A percentile compares a stretch with the other conserved stretches of the same genome.
Conservation (phyloP, 2,329 filamentous ascomycete species). For the Neocatenulostroma microsporum region DNA sequence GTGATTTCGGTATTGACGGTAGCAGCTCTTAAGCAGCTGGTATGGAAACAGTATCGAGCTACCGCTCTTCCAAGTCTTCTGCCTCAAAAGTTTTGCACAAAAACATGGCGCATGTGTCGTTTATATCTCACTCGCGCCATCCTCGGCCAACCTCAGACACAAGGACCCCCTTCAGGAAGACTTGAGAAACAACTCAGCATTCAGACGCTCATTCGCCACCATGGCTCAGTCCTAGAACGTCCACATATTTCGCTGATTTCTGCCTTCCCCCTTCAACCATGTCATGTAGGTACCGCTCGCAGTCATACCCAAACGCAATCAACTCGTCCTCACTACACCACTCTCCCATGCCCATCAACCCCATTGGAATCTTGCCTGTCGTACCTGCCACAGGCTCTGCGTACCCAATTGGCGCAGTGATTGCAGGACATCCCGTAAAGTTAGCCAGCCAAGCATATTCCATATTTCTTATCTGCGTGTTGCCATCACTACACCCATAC, state of each 20-base stretch:
- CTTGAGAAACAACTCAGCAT: too few relatives aligned
- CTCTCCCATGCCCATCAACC: constrained; percentile 48
- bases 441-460: constrained; percentile 82
- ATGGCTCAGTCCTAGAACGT: too few relatives aligned
- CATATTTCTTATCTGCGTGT: constrained; percentile 69
- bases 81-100: too few relatives aligned
- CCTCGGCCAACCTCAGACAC: too few relatives aligned
- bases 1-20: too few relatives aligned
- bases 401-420: constrained; percentile 70
- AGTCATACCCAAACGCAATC: constrained; percentile 47
- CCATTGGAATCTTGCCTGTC: constrained; percentile 47
- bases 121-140: too few relatives aligned
- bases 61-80: too few relatives aligned
- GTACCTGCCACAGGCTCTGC: constrained; percentile 48
- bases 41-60: too few relatives aligned
- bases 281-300: constrained; percentile 40
- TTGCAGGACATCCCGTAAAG: constrained; percentile 67
- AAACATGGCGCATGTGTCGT: too few relatives aligned
- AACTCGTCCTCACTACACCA: constrained; percentile 48
- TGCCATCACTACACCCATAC: constrained; percentile 63
- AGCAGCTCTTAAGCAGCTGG: too few relatives aligned
- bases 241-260: constrained; percentile 32
- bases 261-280: constrained; percentile 28
- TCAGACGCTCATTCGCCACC: too few relatives aligned
- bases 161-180: too few relatives aligned